These are phyloP conservation scores for Chalaropsis thielavioides DNA, from an alignment of 2,329 filamentous ascomycete genomes.

Conservation along the genomic window DNA sequence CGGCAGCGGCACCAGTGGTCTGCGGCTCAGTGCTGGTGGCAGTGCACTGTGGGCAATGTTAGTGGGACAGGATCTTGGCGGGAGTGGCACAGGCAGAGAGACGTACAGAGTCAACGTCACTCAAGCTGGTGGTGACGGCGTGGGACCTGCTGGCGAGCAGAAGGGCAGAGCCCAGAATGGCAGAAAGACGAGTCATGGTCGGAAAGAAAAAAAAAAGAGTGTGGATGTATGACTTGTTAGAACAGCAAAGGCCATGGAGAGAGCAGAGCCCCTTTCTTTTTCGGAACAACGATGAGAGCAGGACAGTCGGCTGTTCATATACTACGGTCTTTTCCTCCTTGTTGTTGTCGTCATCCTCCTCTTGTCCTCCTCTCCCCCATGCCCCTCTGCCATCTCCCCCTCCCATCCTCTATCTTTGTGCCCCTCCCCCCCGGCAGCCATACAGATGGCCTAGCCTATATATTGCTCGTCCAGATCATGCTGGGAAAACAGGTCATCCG, in stretches of 20 bases:
- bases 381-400: neutral
- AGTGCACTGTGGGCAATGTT: neutral
- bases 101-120: neutral
- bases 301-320: neutral
- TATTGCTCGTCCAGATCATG: neutral
- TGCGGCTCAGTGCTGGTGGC: neutral
- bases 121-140: neutral
- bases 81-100: neutral
- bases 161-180: neutral
- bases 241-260: neutral
- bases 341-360: neutral
- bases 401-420: neutral
- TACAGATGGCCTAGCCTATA: neutral
- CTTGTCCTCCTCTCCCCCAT: neutral
- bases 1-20: neutral
- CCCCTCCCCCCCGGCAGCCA: neutral
- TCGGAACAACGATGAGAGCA: neutral
- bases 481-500: neutral
- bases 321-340: neutral
- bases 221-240: neutral
- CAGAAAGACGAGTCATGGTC: neutral
- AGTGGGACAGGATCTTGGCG: neutral
- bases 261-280: neutral
- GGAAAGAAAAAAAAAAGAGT: neutral
- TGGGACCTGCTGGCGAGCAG: neutral